Conservation (phyloP, 129 eudicot genomes). For the Helianthus annuus region HanXRQr2.0-SUNRISE NC_035445.2:98912605-98913104, state of each 20-base stretch:
- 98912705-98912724: constrained; percentile 10
- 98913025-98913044: background rate
- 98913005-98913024: constrained; percentile 14
- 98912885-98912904: constrained; percentile 20
- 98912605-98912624: constrained; percentile 41
- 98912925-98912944: constrained; percentile 36
- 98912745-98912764: constrained; percentile 22
- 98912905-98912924: constrained; percentile 51
- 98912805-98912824: constrained; percentile 8
- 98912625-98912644: constrained; percentile 23
- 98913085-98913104: constrained; percentile 31
- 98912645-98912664: constrained; percentile 44
- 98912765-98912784: background rate
- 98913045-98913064: constrained; percentile 7
- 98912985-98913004: constrained; percentile 15
- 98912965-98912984: constrained; percentile 46
- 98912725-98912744: constrained; percentile 14
- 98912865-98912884: constrained; percentile 1
- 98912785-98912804: constrained; percentile 3
- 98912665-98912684: constrained; percentile 19
- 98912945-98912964: constrained; percentile 39
- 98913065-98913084: constrained; percentile 37
- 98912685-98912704: constrained; percentile 7
- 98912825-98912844: background rate
- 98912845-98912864: constrained; percentile 10